phyloP scores from a whole-genome alignment of 202 grass and related monocot species.

The Zizania palustris region DNA sequence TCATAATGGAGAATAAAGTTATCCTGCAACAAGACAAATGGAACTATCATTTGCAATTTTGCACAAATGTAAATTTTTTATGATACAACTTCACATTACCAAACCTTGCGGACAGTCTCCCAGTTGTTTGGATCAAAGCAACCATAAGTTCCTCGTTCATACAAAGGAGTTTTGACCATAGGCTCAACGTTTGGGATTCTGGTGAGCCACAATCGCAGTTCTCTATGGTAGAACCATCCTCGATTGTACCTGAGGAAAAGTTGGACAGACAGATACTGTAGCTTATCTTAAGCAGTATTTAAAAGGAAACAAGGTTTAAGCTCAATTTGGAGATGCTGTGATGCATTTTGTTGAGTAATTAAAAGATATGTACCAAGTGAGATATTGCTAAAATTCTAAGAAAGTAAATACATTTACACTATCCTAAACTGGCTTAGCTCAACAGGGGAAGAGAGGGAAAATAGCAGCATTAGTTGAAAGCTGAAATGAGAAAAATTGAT shows the following conservation, averaged over 20 bases:
- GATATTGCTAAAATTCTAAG: neutral
- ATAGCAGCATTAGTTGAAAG: neutral
- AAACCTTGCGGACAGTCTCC: slow-evolving; percentile 70
- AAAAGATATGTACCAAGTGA: neutral
- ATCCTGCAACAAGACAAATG: slow-evolving; percentile 50
- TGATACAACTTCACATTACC: slow-evolving; percentile 9
- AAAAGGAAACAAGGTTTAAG: neutral
- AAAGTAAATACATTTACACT: neutral
- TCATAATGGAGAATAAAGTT: slow-evolving; percentile 78
- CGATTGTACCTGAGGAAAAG: slow-evolving; percentile 56
- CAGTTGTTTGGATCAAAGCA: slow-evolving; percentile 71
- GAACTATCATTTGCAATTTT: slow-evolving; percentile 19
- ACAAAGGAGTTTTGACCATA: slow-evolving; percentile 53
- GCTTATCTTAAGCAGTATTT: slow-evolving; percentile 19
- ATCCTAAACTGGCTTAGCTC: slow-evolving; percentile 22
- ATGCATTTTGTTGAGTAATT: neutral
- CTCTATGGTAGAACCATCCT: slow-evolving; percentile 80
- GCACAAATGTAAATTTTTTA: slow-evolving; percentile 5
- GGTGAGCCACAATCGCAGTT: slow-evolving; percentile 53
- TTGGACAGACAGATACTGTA: slow-evolving; percentile 7
- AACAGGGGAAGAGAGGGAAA: neutral
- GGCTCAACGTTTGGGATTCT: slow-evolving; percentile 57
- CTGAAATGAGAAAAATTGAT: neutral
- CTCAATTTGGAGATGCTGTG: slow-evolving; percentile 6
- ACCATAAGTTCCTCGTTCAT: slow-evolving; percentile 67